These are phyloP conservation scores for Globisporangium uncinulatum DNA, from an alignment of 352 stramenopile genomes.

Conservation along the genomic window DNA sequence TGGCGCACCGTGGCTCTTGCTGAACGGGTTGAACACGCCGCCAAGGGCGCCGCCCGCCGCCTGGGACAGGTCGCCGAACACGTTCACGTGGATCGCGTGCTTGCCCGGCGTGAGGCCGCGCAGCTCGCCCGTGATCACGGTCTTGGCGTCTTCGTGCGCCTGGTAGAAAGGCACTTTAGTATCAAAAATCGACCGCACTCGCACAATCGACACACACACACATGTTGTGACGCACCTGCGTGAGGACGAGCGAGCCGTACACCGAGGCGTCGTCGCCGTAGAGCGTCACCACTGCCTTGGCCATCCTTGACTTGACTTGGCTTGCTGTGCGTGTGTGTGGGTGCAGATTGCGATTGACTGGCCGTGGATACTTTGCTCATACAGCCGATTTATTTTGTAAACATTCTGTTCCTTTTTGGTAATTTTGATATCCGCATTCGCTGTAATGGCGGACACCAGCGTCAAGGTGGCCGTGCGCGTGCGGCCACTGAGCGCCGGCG, in stretches of 20 bases:
- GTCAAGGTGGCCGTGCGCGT: conserved; percentile 56
- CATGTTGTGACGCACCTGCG: conserved; percentile 34
- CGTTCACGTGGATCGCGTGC: conserved; percentile 94
- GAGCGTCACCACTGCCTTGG: conserved; percentile 83
- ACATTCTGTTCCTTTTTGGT: not conserved
- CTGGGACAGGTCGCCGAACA: conserved; percentile 94
- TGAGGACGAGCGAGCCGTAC: conserved; percentile 77
- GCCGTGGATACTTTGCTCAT: conserved; percentile 5
- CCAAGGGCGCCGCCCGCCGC: conserved; percentile 62
- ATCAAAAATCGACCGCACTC: no score
- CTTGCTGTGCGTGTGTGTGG: conserved; percentile 4
- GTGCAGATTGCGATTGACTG: conserved; percentile 1
- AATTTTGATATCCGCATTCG: no score
- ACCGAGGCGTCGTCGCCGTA: conserved; percentile 79
- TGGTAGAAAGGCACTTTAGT: no score
- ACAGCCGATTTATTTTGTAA: no score
- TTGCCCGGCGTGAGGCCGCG: conserved; percentile 82
- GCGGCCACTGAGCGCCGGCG: conserved; percentile 35
- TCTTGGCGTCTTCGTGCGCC: conserved; percentile 86
- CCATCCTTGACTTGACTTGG: no score
- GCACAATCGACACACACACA: no score
- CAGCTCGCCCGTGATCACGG: conserved; percentile 77
- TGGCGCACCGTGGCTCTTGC: conserved; percentile 95
- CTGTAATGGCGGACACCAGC: conserved; percentile 7
- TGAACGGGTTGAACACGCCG: conserved; percentile 97